Percentiles rank a stretch among this genome's conserved stretches.
Evolutionary conservation across 441 rosid genomes (phyloP).

Genomic region (Populus hybrid): DNA sequence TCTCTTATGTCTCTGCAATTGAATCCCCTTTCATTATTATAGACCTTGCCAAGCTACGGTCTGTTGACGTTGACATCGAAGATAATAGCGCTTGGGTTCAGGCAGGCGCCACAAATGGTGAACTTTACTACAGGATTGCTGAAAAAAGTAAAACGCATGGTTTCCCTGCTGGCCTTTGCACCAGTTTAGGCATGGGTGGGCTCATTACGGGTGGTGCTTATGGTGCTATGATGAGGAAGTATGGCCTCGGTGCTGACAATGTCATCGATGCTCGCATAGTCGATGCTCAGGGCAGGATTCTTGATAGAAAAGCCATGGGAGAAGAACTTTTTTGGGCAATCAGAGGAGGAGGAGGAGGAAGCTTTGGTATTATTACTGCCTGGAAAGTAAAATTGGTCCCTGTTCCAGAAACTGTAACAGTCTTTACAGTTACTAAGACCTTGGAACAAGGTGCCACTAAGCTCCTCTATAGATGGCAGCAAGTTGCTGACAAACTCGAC

Average conservation of each 20-base stretch:
- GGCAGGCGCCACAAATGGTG: not conserved
- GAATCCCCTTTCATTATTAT: constrained; percentile 43
- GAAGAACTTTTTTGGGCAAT: not conserved
- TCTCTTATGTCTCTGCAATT: constrained; percentile 41
- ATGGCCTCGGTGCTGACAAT: constrained; percentile 54
- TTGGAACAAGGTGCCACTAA: not conserved
- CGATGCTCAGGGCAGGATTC: constrained; percentile 40
- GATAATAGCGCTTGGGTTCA: not conserved
- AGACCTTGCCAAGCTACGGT: constrained; percentile 28
- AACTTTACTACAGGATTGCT: constrained; percentile 23
- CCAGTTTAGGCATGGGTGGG: constrained; percentile 23
- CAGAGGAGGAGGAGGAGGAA: not conserved
- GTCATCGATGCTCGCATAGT: constrained; percentile 45
- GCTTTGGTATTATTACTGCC: not conserved
- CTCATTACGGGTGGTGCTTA: constrained; percentile 26
- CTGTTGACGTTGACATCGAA: not conserved
- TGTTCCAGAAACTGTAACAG: constrained; percentile 47
- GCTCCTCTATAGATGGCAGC: not conserved
- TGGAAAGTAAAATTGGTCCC: constrained; percentile 33
- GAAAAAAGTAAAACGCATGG: constrained; percentile 43
- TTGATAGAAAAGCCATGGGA: constrained; percentile 22
- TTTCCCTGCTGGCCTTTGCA: constrained; percentile 52
- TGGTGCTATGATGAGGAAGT: constrained; percentile 58
- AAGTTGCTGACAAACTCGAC: constrained; percentile 32
- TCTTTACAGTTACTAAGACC: constrained; percentile 31